Evolutionary conservation across 371 early-diverging fungal genomes (phyloP), one percentile per base, ranked within the genome.

Genomic region (Zychaea mexicana): DNA sequence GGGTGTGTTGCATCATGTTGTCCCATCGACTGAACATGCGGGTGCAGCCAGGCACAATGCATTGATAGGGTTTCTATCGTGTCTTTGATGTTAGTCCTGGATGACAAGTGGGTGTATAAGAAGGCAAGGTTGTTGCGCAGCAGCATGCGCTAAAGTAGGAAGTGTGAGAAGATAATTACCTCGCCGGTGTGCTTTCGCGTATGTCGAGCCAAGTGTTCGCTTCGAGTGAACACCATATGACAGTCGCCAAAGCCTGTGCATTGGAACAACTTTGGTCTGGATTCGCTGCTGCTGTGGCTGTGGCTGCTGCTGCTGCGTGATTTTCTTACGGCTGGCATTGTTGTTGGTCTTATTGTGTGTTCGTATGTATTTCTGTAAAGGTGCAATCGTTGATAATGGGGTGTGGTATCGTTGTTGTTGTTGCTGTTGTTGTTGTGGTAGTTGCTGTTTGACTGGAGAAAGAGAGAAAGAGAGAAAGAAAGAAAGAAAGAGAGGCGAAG

Each of bases 1-100:
- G 84, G 6, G 84, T 86, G 53, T 86, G 86, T 57, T 86, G 86
- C 71, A 84, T 86, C 86, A 86, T 86, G 63, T 86, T 86, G 63
- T 86, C 86, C 52, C 80, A 84, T 0, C 86, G 82, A 64, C 86
- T 86, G 59, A 86, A 86, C 30, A 72, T 81, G 28, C 86, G 74
- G 55, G 73, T 76, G 57, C 86, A 86, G 21, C 79, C 83, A n/a
- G 80, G 74, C n/a, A 84, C 78, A 39, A 86, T 72, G 65, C 86
- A 86, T 63, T 76, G 76, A 69, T 78, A 86, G 1, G 86, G 86
- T 70, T 86, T 86, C 73, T 78, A 15, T 21, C 2, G 9, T 32
- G 13, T 24, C 21, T 46, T 26, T 17, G 5, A 32, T 12, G 6
- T 15, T 52, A 52, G 19, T 27, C 13, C 15, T 52, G 19, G 19